Conservation (phyloP, 225 moss, liverwort and hornwort species). For the Takakia lepidozioides region DNA sequence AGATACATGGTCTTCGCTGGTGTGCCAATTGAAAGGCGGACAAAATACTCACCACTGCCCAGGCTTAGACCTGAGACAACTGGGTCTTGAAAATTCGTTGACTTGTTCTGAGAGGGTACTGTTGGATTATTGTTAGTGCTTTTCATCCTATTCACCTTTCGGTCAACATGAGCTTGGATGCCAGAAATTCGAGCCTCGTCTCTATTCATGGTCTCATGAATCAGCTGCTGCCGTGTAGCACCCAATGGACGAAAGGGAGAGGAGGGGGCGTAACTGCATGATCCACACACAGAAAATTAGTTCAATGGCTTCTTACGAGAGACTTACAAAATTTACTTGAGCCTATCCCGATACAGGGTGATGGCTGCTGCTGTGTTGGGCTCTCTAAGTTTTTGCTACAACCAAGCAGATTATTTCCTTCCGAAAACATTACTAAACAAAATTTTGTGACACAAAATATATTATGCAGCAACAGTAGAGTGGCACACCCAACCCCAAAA, state of each 20-base stretch:
- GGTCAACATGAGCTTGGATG: slow-evolving; percentile 18
- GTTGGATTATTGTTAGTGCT: slow-evolving; percentile 1
- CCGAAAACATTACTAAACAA: too few species aligned
- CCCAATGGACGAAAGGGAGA: slow-evolving; percentile 30
- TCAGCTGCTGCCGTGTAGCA: slow-evolving; percentile 26
- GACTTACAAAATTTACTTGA: too few species aligned
- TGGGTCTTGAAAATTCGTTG: slow-evolving; percentile 35
- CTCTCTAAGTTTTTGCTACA: too few species aligned
- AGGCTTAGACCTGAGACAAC: slow-evolving; percentile 41
- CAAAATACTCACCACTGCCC: slow-evolving; percentile 51
- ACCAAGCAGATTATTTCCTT: too few species aligned
- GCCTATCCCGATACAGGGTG: too few species aligned
- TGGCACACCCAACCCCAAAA: too few species aligned
- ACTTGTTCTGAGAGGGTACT: not conserved
- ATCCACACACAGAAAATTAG: too few species aligned
- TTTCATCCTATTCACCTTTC: slow-evolving; percentile 17
- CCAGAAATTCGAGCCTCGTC: slow-evolving; percentile 28
- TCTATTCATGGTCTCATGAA: slow-evolving; percentile 25
- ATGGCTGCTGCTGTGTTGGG: too few species aligned
- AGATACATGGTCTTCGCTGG: slow-evolving; percentile 48
- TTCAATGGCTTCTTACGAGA: too few species aligned
- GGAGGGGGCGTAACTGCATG: slow-evolving; percentile 31
- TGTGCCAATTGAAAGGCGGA: slow-evolving; percentile 38
- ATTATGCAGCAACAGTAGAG: too few species aligned
- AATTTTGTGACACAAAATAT: too few species aligned